A percentile compares a stretch with the other conserved stretches of the same genome.
Conservation (phyloP, 352 stramenopile species). For the Phytophthora nicotianae region DNA sequence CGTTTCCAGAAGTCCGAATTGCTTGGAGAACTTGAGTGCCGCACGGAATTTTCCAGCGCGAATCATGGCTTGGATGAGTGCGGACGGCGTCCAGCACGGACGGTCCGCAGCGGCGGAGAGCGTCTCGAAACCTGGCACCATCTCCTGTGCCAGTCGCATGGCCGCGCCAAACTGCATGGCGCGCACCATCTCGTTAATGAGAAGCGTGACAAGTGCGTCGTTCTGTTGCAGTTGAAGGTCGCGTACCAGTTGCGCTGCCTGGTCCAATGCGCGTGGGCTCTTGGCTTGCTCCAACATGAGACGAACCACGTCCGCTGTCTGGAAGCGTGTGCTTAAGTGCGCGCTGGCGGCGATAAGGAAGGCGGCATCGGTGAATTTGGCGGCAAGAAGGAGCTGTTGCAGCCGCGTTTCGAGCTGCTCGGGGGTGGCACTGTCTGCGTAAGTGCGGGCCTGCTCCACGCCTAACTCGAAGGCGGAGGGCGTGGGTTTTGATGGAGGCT, state of each 20-base stretch:
- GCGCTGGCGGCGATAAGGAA: conserved; percentile 66
- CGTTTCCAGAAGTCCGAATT: conserved; percentile 75
- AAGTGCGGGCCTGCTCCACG: conserved; percentile 42
- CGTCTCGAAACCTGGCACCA: conserved; percentile 78
- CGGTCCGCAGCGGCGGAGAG: conserved; percentile 31
- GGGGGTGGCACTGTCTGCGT: conserved; percentile 38
- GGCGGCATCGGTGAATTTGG: conserved; percentile 63
- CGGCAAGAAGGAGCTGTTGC: conserved; percentile 55
- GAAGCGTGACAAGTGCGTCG: conserved; percentile 78
- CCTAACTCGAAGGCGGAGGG: conserved; percentile 37
- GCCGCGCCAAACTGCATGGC: conserved; percentile 69
- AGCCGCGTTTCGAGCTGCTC: conserved; percentile 61
- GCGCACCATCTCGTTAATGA: conserved; percentile 82
- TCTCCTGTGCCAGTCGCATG: conserved; percentile 78
- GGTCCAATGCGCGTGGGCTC: conserved; percentile 48
- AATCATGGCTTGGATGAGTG: conserved; percentile 87
- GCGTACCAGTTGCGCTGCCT: conserved; percentile 74
- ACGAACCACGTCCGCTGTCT: conserved; percentile 79
- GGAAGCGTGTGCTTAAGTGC: conserved; percentile 67
- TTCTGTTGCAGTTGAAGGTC: conserved; percentile 74
- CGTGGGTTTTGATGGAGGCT: conserved; percentile 17
- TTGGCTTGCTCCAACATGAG: conserved; percentile 66
- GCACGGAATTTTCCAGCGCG: conserved; percentile 70
- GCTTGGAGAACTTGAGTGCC: conserved; percentile 80
- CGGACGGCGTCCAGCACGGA: conserved; percentile 74